Evolutionary conservation across 176 grass and related monocot species (phyloP), one percentile per base, ranked within the genome.

Genomic region (Phoenix dactylifera): DNA sequence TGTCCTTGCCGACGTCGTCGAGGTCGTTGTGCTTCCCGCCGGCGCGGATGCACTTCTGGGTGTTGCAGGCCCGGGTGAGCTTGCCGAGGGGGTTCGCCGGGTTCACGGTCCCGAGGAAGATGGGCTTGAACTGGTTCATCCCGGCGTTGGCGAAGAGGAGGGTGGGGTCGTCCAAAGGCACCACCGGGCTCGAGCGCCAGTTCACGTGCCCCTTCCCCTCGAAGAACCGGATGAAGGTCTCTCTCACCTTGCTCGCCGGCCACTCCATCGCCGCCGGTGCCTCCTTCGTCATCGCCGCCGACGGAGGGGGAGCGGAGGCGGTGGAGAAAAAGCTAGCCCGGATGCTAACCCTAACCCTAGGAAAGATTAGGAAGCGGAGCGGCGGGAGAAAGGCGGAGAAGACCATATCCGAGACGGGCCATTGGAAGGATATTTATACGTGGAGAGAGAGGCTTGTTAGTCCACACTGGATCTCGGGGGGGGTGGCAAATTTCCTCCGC

Each of bases 1-100:
- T 98, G 68, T 98, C 93, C 70, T 98, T 98, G 3, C 93, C 93
- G 4, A 98, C 93, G 55, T 98, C 93, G 72, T 98, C 87, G n/a
- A 98, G 82, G 50, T 98, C 93, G 79, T 98, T 98, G 67, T 98
- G 87, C 88, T 98, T 92, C 19, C 88, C 87, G 7, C 88, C 93
- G 30, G 93, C 93, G 50, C 87, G 84, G 62, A 98, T 98, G 79
- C 87, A 98, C 73, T 98, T 98, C 71, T 98, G 84, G 48, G 84
- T 92, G 76, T 98, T 76, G 68, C 69, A 92, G 5, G 93, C 87
- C 18, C 93, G 80, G 23, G 24, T 63, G 48, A 98, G 73, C 10
- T 57, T 56, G 2, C 84, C 84, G 1, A 98, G 81, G 35, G 72
- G 86, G 57, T 81, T 78, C 18, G 74, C 78, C 26, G 93, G 93